phyloP scores from a whole-genome alignment of 495 filamentous ascomycete species.

The Chlorociboria aeruginascens region DNA sequence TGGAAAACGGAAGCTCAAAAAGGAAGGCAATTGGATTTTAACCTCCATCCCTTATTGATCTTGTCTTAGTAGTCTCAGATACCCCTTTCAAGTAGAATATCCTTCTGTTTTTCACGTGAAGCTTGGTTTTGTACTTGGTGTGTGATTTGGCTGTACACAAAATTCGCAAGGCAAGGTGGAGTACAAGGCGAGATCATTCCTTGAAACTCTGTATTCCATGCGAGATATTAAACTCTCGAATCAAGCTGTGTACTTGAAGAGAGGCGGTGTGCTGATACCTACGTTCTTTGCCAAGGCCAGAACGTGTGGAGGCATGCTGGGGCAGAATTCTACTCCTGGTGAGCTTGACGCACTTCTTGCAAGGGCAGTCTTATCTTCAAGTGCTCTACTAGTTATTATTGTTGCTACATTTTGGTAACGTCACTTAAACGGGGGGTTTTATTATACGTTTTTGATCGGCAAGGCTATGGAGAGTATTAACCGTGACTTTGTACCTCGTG shows the following conservation, averaged over 20 bases:
- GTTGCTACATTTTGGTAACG: too few relatives aligned
- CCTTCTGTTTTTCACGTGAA: background rate
- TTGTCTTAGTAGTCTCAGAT: background rate
- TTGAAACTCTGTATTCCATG: conserved; percentile 56
- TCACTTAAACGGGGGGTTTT: too few relatives aligned
- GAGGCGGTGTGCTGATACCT: background rate
- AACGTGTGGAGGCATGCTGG: conserved; percentile 1
- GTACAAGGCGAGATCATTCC: conserved; percentile 53
- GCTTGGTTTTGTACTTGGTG: background rate
- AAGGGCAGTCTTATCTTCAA: too few relatives aligned
- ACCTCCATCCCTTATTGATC: background rate
- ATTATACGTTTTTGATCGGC: too few relatives aligned
- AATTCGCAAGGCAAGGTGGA: conserved; percentile 43
- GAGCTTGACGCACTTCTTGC: background rate
- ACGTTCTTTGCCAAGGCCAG: background rate
- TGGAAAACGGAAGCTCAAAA: conserved; percentile 10
- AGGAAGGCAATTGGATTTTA: background rate
- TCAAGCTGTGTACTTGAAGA: background rate
- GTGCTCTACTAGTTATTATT: too few relatives aligned
- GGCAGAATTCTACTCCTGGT: conserved; percentile 1
- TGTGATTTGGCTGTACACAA: background rate
- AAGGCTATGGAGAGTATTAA: too few relatives aligned
- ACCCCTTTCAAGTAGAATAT: background rate
- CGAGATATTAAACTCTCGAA: conserved; percentile 34
- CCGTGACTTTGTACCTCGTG: too few relatives aligned